Conservation (phyloP, 305 asterid species). For the Rubia tinctorum region DNA sequence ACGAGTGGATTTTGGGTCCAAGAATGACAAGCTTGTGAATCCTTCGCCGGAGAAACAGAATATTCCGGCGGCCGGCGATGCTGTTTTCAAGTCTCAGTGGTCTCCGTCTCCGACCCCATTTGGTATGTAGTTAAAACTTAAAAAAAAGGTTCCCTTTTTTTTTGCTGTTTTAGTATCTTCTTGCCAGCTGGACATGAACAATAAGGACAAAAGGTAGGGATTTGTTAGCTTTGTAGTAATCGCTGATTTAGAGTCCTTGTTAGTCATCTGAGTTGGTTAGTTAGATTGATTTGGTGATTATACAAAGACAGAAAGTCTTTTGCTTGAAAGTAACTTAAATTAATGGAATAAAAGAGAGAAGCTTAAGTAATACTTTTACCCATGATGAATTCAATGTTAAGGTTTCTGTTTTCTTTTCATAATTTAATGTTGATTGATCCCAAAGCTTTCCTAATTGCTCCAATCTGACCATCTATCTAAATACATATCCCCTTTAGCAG, state of each 20-base stretch:
- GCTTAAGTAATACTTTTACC: not conserved
- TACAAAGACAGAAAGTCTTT: constrained; percentile 2
- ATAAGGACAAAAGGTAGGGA: not conserved
- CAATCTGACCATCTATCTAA: not conserved
- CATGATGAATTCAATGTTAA: constrained; percentile 9
- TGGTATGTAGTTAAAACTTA: constrained; percentile 27
- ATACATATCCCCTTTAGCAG: not conserved
- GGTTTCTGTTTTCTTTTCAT: not conserved
- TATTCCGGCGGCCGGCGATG: constrained; percentile 20
- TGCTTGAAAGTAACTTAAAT: constrained; percentile 10
- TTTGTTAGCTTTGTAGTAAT: not conserved
- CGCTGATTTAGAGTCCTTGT: not conserved
- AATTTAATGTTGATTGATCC: not conserved
- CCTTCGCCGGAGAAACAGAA: constrained; percentile 30
- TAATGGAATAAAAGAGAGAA: not conserved
- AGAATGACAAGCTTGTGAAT: constrained; percentile 31
- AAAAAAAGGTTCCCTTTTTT: no score
- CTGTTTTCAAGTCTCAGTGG: constrained; percentile 28
- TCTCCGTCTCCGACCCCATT: constrained; percentile 27
- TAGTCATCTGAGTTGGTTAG: constrained; percentile 7
- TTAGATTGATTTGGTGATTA: not conserved
- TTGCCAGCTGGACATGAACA: not conserved
- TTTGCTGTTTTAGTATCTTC: no score
- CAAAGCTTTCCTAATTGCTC: constrained; percentile 1
- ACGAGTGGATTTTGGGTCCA: constrained; percentile 32